These are phyloP conservation scores for Kernera saxatilis DNA, from an alignment of 345 rosid genomes.

Conservation along the genomic window DNA sequence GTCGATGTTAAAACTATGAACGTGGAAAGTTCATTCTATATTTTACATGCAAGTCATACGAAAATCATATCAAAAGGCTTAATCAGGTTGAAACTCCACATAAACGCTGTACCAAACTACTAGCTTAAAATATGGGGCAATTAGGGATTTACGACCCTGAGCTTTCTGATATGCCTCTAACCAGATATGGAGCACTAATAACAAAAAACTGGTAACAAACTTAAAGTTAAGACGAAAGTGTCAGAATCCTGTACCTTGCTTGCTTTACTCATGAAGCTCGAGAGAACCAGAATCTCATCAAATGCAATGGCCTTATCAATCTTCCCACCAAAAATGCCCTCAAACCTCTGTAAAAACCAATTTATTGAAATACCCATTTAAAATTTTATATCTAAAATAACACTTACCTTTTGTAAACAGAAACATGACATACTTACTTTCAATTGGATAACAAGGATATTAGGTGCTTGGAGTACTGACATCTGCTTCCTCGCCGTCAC, in stretches of 20 bases:
- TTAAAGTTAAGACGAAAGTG: not conserved
- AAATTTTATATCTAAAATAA: not conserved
- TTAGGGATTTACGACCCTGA: not conserved
- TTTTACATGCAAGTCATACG: not conserved
- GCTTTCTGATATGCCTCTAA: not conserved
- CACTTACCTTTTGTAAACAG: not conserved
- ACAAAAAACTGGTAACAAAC: not conserved
- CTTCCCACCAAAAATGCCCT: conserved; percentile 76
- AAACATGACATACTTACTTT: conserved; percentile 48
- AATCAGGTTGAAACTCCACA: not conserved
- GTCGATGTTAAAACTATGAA: not conserved
- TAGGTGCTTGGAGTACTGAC: conserved; percentile 85
- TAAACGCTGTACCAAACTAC: not conserved
- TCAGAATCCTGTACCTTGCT: conserved; percentile 60
- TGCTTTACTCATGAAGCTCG: conserved; percentile 80
- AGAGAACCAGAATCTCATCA: conserved; percentile 72
- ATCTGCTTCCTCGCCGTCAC: conserved; percentile 94
- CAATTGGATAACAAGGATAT: conserved; percentile 86
- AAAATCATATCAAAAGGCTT: not conserved
- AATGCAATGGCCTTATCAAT: conserved; percentile 75
- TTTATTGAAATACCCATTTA: not conserved
- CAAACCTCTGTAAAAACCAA: conserved; percentile 69
- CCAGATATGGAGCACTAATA: not conserved
- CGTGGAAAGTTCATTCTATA: not conserved
- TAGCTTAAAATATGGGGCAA: not conserved